Conservation (phyloP, 768 basidiomycete genomes). For the Filobasidium wieringae region DNA sequence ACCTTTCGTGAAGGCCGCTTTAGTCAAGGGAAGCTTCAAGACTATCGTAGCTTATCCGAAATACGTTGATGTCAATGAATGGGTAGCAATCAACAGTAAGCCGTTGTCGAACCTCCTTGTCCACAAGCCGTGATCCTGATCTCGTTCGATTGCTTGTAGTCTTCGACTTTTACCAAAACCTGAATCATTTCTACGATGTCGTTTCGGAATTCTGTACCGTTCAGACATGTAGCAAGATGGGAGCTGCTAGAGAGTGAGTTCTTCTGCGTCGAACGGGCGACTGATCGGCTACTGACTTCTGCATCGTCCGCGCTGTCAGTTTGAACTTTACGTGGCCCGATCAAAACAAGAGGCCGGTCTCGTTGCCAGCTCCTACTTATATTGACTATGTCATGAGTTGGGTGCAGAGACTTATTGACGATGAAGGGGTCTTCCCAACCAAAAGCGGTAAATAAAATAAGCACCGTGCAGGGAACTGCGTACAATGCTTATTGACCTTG, state of each 20-base stretch:
- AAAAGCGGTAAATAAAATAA: constrained; percentile 59
- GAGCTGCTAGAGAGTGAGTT: constrained; percentile 69
- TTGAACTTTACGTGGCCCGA: constrained; percentile 92
- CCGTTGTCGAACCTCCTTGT: neutral
- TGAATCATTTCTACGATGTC: constrained; percentile 93
- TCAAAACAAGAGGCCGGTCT: constrained; percentile 73
- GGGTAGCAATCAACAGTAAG: constrained; percentile 90
- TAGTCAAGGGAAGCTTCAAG: constrained; percentile 97
- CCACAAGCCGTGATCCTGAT: no score
- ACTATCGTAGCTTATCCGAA: constrained; percentile 94
- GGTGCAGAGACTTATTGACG: constrained; percentile 84
- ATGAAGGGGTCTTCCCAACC: constrained; percentile 87
- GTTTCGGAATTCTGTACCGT: constrained; percentile 87
- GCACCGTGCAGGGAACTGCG: neutral
- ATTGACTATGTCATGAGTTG: constrained; percentile 98
- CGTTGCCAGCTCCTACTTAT: constrained; percentile 85
- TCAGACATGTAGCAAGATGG: constrained; percentile 81
- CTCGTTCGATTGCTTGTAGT: no score
- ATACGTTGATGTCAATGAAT: constrained; percentile 89
- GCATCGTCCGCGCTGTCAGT: constrained; percentile 40
- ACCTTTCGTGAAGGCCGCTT: constrained; percentile 85
- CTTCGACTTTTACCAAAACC: constrained; percentile 92
- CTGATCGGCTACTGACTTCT: neutral
- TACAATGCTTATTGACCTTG: no score
- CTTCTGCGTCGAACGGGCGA: no score